These are phyloP conservation scores for Fusarium cyanostomum DNA, from an alignment of 2,329 filamentous ascomycete species.

Conservation along the genomic window DNA sequence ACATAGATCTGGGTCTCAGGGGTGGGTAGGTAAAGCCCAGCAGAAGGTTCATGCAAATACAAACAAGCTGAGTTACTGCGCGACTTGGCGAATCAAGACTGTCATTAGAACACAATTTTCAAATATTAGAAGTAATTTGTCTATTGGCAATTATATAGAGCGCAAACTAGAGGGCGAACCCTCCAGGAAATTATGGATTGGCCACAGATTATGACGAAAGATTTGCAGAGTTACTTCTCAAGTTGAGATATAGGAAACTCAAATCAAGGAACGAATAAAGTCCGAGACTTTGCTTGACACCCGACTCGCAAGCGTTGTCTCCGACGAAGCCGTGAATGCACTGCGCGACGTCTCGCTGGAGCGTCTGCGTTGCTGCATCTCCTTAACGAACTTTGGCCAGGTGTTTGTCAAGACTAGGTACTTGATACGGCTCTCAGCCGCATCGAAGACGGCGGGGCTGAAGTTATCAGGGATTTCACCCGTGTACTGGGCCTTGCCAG, in stretches of 20 bases:
- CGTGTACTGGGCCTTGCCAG: constrained; percentile 43
- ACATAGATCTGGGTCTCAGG: no score
- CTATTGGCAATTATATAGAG: no score
- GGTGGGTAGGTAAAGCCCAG: no score
- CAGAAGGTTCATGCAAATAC: no score
- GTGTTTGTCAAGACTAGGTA: constrained; percentile 75
- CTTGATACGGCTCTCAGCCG: constrained; percentile 68
- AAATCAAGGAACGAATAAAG: constrained; percentile 1
- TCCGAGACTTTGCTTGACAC: background rate
- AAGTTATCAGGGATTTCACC: constrained; percentile 61
- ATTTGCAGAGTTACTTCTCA: no score
- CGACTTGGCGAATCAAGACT: no score
- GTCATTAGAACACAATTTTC: no score
- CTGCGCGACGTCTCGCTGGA: constrained; percentile 11
- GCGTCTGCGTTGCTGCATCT: constrained; percentile 31
- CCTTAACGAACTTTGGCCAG: constrained; percentile 67
- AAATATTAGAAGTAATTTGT: no score
- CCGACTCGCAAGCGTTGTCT: background rate
- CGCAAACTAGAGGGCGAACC: no score
- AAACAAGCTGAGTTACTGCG: no score
- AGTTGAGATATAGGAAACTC: background rate
- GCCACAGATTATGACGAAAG: no score
- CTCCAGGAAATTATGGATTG: no score
- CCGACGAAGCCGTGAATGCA: background rate
- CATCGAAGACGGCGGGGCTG: constrained; percentile 64